Evolutionary conservation across 768 basidiomycete genomes (phyloP).

Genomic region (Mycena vitilis): DNA sequence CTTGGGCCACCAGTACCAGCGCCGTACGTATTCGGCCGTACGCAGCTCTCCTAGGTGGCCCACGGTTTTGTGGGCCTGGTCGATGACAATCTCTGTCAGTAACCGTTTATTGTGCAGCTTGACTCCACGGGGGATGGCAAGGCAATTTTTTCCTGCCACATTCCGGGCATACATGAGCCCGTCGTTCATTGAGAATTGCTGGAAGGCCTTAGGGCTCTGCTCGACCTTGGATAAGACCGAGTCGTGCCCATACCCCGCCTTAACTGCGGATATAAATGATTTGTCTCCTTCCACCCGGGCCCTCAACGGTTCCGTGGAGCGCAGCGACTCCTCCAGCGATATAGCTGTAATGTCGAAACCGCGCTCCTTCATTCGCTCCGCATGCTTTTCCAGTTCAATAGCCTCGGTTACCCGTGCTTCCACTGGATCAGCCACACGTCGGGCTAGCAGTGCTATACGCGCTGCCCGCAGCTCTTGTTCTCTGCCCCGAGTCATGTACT

Average conservation of each 20-base stretch:
- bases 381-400: background rate
- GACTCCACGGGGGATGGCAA: constrained; percentile 3
- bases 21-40: too few relatives aligned
- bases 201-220: too few relatives aligned
- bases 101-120: too few relatives aligned
- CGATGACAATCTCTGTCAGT: background rate
- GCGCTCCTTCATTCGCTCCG: background rate
- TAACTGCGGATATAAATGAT: too few relatives aligned
- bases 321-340: background rate
- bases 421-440: background rate
- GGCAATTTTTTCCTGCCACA: background rate
- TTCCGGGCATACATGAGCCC: background rate
- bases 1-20: too few relatives aligned
- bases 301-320: too few relatives aligned
- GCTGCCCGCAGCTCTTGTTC: background rate
- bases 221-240: too few relatives aligned
- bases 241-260: too few relatives aligned
- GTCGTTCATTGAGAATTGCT: background rate
- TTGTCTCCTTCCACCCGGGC: too few relatives aligned
- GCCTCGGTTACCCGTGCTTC: background rate
- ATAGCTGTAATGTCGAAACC: background rate
- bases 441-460: background rate
- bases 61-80: constrained; percentile 16
- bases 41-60: constrained; percentile 41
- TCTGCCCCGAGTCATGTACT: background rate